Percentiles rank a stretch among this genome's conserved stretches.
phyloP scores from a whole-genome alignment of 306 rosid genomes.

The Trichosanthes cucumerina region DNA sequence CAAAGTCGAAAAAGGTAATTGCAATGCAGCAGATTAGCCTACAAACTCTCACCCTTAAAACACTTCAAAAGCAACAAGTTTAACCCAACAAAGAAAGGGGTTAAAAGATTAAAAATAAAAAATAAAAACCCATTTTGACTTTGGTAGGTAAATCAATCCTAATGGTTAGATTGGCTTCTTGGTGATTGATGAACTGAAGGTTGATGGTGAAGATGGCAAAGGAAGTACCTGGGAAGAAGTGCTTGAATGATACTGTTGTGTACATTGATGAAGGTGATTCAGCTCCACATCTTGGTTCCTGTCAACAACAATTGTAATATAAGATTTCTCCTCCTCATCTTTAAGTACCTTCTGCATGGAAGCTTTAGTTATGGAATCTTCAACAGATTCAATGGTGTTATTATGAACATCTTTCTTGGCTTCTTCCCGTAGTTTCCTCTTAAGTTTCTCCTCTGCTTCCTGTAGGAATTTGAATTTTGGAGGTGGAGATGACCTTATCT shows the following conservation, averaged over 20 bases:
- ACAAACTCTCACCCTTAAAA: conserved; percentile 18
- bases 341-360: conserved; percentile 18
- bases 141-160: conserved; percentile 15
- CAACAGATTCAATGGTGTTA: not conserved
- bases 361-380: conserved; percentile 4
- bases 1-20: conserved; percentile 23
- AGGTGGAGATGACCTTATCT: conserved; percentile 79
- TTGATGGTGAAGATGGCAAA: conserved; percentile 51
- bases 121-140: conserved; percentile 16
- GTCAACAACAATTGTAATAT: conserved; percentile 51
- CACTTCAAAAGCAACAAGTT: conserved; percentile 18
- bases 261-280: conserved; percentile 22
- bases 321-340: conserved; percentile 50
- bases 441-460: conserved; percentile 84
- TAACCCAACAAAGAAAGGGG: conserved; percentile 29
- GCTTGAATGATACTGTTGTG: conserved; percentile 46
- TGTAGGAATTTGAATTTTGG: conserved; percentile 92
- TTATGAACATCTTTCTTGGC: conserved; percentile 19
- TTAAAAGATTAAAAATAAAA: conserved; percentile 9
- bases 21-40: conserved; percentile 27
- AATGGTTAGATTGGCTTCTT: conserved; percentile 36
- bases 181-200: conserved; percentile 30
- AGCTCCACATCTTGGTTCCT: conserved; percentile 36
- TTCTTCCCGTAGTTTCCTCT: conserved; percentile 42
- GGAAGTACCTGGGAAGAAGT: conserved; percentile 68